phyloP scores from a whole-genome alignment of 768 basidiomycete genomes.

The Termitomyces sp. region DNA sequence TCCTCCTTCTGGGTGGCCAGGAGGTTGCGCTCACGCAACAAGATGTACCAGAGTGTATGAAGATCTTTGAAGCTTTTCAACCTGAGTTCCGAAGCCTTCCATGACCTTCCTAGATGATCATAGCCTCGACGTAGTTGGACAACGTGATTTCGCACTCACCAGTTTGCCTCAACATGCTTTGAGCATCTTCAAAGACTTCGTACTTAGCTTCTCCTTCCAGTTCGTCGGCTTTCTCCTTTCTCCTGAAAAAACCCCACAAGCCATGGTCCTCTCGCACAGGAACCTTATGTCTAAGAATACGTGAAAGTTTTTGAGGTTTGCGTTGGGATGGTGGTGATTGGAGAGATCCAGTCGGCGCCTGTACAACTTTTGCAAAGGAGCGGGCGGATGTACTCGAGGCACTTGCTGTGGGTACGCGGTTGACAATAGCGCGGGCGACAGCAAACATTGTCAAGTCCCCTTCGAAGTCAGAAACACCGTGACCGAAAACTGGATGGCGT shows the following conservation, averaged over 20 bases:
- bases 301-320: constrained; percentile 4
- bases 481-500: neutral
- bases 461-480: neutral
- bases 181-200: constrained; percentile 40
- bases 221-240: constrained; percentile 36
- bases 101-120: constrained; percentile 66
- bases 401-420: constrained; percentile 1
- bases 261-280: constrained; percentile 58
- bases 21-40: constrained; percentile 84
- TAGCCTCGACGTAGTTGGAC: neutral
- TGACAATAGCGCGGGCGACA: constrained; percentile 7
- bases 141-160: neutral
- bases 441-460: constrained; percentile 8
- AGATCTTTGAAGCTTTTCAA: constrained; percentile 90
- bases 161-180: constrained; percentile 21
- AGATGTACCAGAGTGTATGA: constrained; percentile 92
- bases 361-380: constrained; percentile 21
- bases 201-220: constrained; percentile 42
- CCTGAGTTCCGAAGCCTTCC: constrained; percentile 83
- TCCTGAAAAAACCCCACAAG: constrained; percentile 72
- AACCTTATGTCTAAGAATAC: constrained; percentile 19
- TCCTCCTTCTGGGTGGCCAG: constrained; percentile 86
- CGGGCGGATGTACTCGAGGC: constrained; percentile 12
- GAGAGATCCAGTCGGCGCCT: constrained; percentile 6
- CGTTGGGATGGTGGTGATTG: constrained; percentile 1